Evolutionary conservation across 2,329 filamentous ascomycete genomes (phyloP).

Genomic region (Verticillium zaregamsianum): DNA sequence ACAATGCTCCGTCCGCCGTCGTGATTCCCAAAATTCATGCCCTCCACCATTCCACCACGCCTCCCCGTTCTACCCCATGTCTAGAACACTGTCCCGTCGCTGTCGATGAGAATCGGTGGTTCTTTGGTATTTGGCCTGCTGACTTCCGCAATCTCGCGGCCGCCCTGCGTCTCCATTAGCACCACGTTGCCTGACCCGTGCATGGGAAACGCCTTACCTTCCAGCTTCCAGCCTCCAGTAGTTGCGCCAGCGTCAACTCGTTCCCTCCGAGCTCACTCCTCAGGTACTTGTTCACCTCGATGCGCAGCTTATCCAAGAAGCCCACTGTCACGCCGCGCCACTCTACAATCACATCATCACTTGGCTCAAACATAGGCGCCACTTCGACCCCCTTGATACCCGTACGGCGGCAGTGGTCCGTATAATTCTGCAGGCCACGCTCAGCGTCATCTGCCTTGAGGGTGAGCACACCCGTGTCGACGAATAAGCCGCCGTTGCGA

Average conservation of each 20-base stretch:
- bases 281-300: constrained; percentile 51
- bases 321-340: constrained; percentile 57
- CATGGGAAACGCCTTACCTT: constrained; percentile 60
- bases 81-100: constrained; percentile 94
- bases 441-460: constrained; percentile 42
- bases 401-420: constrained; percentile 66
- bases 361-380: constrained; percentile 46
- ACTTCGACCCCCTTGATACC: constrained; percentile 54
- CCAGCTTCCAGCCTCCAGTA: constrained; percentile 95
- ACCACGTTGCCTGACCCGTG: not conserved
- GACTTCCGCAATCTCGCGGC: constrained; percentile 92
- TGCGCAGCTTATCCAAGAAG: constrained; percentile 46
- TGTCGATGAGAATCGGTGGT: constrained; percentile 92
- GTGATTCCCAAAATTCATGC: not conserved
- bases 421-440: constrained; percentile 38
- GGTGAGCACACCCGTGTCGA: constrained; percentile 52
- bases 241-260: constrained; percentile 76
- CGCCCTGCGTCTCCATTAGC: constrained; percentile 53
- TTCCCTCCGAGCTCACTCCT: constrained; percentile 60
- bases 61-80: not conserved
- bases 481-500: constrained; percentile 65
- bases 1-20: not conserved
- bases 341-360: constrained; percentile 55
- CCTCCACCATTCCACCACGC: not conserved
- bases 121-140: constrained; percentile 94